Conservation (phyloP, 2,329 filamentous ascomycete species). For the Byssoonygena ceratinophila region DNA sequence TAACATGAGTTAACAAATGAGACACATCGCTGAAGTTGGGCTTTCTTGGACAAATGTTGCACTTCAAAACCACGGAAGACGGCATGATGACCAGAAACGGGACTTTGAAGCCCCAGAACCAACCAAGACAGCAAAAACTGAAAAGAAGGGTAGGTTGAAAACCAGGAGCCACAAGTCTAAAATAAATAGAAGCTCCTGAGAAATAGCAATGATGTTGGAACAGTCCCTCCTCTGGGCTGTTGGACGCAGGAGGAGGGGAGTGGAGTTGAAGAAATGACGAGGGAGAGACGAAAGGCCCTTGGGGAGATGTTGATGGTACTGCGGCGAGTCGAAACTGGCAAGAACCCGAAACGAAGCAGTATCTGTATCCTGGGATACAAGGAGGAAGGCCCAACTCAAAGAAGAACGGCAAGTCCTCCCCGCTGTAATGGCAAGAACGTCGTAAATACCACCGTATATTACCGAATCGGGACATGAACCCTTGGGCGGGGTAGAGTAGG, state of each 20-base stretch:
- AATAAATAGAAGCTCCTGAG: conserved; percentile 6
- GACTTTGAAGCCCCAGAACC: background rate
- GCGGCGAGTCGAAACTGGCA: background rate
- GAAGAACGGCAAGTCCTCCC: background rate
- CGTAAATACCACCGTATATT: conserved; percentile 13
- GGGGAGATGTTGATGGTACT: background rate
- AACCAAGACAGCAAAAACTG: conserved; percentile 13
- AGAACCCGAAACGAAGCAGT: conserved; percentile 4
- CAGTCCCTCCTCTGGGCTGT: conserved; percentile 7
- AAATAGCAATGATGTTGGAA: conserved; percentile 10
- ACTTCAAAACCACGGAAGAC: conserved; percentile 55
- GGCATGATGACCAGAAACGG: conserved; percentile 13
- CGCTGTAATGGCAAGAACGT: conserved; percentile 5
- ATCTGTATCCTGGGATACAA: conserved; percentile 1
- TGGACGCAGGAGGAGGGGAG: conserved; percentile 3
- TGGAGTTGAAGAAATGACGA: conserved; percentile 5
- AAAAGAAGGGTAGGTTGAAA: background rate
- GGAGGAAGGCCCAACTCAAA: background rate
- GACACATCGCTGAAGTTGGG: conserved; percentile 82
- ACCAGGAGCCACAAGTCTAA: conserved; percentile 1
- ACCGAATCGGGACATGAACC: background rate
- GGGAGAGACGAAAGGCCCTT: background rate
- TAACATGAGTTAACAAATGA: conserved; percentile 82
- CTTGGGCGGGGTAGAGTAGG: conserved; percentile 1
- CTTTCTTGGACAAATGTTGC: conserved; percentile 69